Base-by-base conservation (phyloP, 225 moss, liverwort and hornwort species). In the Sphagnum tenellum region DNA sequence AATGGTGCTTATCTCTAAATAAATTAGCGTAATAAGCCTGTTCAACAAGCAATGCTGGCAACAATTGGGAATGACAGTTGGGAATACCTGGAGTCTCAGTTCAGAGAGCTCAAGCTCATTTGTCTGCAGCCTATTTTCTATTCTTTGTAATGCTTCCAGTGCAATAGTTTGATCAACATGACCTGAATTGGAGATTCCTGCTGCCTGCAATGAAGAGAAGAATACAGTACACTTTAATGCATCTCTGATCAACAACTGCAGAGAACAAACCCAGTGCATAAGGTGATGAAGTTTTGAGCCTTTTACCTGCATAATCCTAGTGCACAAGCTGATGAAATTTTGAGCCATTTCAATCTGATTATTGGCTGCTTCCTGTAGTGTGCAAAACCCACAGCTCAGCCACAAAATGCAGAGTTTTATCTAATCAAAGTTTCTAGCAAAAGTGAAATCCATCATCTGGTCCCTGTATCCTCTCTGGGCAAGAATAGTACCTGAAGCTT, bases 271-370 rank as follows among this genome's bases (percentile, higher is more conserved):
- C 80, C 79, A 45, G 74, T 81, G 52, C 92, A 86, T 55, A 96
- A 66, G 45, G 81, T 67, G 61, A 89, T 86, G 44, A 89, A 78
- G 4, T 79, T 86, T 75, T 92, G 88, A n/a, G 95, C 95, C 12
- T 9, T 44, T 29, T 72, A 92, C 95, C 95, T 89, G 82, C 69
- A 88, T 78, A 51, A 96, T 79, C 11, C 80, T 79, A 45, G 74
- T 81, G 52, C 92, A 86, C 54, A 96, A 66, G 45, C 82, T 67
- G 61, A 89, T 86, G 44, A 89, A 78, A 3, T 79, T 86, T 75
- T 92, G 88, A n/a, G 95, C 95, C 12, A 96, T 72, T 63, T 96
- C 89, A 55, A 96, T 75, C 65, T 89, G 74, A 9, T 84, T 89
- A 47, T 89, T 92, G 61, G 92, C 95, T 3, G 89, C 79, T 71